Base-by-base conservation (phyloP, 2,329 filamentous ascomycete species). In the Aureobasidium lini region DNA sequence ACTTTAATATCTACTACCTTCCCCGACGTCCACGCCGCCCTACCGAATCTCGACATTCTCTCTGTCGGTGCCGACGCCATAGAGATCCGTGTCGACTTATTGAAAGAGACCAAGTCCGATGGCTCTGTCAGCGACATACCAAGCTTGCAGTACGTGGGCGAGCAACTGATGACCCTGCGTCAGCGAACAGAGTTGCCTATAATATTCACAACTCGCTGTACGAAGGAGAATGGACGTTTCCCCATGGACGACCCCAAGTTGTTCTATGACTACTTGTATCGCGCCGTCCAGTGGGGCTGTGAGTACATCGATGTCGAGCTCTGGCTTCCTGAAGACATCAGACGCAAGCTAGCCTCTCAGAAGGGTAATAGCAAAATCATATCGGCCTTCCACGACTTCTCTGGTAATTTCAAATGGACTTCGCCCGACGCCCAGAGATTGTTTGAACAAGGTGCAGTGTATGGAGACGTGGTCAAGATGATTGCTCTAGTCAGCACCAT, bases 321-420 rank as follows among this genome's bases (percentile, higher is more conserved):
- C 40, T 94, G 90, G 88, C 80, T 95, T 39, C 90, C 90, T 1
- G 89, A 92, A 69, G 77, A 83, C 6, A 89, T 95, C 59, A 80
- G 90, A 63, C 79, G 79, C 63, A 80, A 77, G 61, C 74, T 95
- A 9, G 87, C 84, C 57, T 82, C 87, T 65, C 80, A 83, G 57
- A 86, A 87, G 64, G 89, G 89, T 2, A 88, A 85, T 72, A 93
- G 87, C 67, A 87, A 86, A 64, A 90, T 95, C 72, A 91, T 95
- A 77, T 93, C 89, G n/a, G 90, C 90, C 11, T 94, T 93, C 68
- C 90, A 95, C 71, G 90, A 94, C 75, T 93, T 93, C 68, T 91
- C 89, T 0, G 88, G 89, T 1, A 86, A 79, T 0, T 93, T 93
- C 79, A 89, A 86, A 67, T 95, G 90, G 90, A 87, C 87, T 0